Evolutionary conservation across 192 early-diverging fungal genomes (phyloP).

Genomic region (Entophlyctis luteolus): DNA sequence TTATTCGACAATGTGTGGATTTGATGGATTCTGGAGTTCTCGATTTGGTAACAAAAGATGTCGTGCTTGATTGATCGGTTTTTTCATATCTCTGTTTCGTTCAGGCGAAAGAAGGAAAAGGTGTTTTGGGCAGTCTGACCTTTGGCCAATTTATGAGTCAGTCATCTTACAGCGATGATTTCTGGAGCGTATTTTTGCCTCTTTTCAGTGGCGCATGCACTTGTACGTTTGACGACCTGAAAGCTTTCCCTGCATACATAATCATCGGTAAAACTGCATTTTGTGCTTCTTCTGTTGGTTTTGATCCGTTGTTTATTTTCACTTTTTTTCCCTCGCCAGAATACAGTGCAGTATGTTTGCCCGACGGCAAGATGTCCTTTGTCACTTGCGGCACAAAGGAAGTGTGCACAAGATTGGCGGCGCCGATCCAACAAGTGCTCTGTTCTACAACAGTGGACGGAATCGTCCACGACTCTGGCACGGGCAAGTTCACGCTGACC

Average conservation of each 20-base stretch:
- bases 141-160: slow-evolving; percentile 33
- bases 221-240: slow-evolving; percentile 37
- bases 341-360: slow-evolving; percentile 36
- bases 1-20: slow-evolving; percentile 29
- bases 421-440: slow-evolving; percentile 33
- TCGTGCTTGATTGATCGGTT: background rate
- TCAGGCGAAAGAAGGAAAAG: slow-evolving; percentile 11
- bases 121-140: slow-evolving; percentile 25
- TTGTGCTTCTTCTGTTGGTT: background rate
- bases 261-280: slow-evolving; percentile 34
- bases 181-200: slow-evolving; percentile 39
- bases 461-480: slow-evolving; percentile 16
- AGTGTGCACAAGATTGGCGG: slow-evolving; percentile 37
- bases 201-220: slow-evolving; percentile 48
- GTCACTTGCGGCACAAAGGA: slow-evolving; percentile 36
- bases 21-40: slow-evolving; percentile 12
- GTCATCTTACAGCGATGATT: slow-evolving; percentile 25
- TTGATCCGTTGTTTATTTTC: slow-evolving; percentile 5
- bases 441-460: slow-evolving; percentile 27
- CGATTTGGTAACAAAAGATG: slow-evolving; percentile 1
- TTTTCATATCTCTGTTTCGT: background rate
- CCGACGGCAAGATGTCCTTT: slow-evolving; percentile 48
- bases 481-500: slow-evolving; percentile 14
- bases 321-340: slow-evolving; percentile 18
- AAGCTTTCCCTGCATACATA: slow-evolving; percentile 34